These are phyloP conservation scores for Mycena capillaripes DNA, from an alignment of 768 basidiomycete species.

Conservation along the genomic window DNA sequence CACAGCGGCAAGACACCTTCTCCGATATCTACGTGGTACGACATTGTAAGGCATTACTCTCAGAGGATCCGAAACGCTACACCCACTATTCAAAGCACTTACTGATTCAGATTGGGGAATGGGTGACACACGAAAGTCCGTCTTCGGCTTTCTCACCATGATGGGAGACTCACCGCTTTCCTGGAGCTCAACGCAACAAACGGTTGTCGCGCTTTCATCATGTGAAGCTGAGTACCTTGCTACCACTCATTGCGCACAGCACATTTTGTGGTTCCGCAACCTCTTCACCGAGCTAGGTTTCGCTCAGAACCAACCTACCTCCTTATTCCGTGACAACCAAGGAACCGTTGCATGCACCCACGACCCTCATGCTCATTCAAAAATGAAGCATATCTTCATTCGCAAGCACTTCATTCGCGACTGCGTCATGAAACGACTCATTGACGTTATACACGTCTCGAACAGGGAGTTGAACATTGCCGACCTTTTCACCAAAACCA, in stretches of 20 bases:
- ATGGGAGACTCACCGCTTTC: conserved; percentile 41
- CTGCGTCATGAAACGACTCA: too few species aligned
- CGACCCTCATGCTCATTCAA: conserved; percentile 41
- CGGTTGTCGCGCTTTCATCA: conserved; percentile 48
- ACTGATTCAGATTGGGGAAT: too few species aligned
- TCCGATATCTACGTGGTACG: too few species aligned
- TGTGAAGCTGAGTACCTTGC: conserved; percentile 43
- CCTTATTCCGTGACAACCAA: conserved; percentile 33
- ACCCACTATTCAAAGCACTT: too few species aligned
- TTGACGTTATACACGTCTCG: too few species aligned
- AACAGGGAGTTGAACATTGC: too few species aligned
- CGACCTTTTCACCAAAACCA: too few species aligned
- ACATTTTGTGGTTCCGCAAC: background rate
- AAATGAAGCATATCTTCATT: too few species aligned
- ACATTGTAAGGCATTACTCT: too few species aligned
- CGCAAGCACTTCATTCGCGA: too few species aligned
- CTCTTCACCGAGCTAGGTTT: background rate
- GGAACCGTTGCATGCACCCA: conserved; percentile 30
- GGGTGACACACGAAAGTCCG: conserved; percentile 37
- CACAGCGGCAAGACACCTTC: too few species aligned
- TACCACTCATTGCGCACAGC: background rate
- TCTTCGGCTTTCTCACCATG: conserved; percentile 48
- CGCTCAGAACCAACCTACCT: background rate
- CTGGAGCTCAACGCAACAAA: conserved; percentile 49
- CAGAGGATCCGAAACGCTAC: too few species aligned